Conservation (phyloP, 345 rosid genomes). For the Eutrema japonicum region DNA sequence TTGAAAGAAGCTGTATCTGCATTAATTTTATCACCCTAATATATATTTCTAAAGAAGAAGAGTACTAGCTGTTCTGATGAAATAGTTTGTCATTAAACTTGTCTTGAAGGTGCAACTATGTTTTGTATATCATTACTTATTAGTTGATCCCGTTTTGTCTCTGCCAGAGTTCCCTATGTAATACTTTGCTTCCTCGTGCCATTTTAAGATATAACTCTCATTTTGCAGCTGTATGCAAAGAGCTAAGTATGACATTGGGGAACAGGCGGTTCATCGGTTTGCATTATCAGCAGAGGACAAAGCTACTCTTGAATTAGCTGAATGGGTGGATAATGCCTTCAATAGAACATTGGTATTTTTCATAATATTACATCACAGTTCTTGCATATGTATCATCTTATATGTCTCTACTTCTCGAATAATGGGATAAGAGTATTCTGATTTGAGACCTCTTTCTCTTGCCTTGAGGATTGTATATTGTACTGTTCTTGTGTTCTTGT, state of each 20-base stretch:
- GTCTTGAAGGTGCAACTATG: constrained; percentile 8
- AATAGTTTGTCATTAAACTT: constrained; percentile 11
- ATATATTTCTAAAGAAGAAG: constrained; percentile 6
- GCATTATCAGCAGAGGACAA: constrained; percentile 94
- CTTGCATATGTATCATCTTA: constrained; percentile 26
- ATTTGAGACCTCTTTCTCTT: constrained; percentile 13
- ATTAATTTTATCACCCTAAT: not conserved
- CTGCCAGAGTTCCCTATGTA: constrained; percentile 15
- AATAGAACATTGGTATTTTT: constrained; percentile 67
- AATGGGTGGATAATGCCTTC: constrained; percentile 90
- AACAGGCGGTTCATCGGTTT: constrained; percentile 90
- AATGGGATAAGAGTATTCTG: constrained; percentile 15
- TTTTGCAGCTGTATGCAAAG: constrained; percentile 91
- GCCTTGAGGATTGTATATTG: constrained; percentile 24
- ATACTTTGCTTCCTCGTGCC: constrained; percentile 15
- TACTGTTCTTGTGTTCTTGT: constrained; percentile 5
- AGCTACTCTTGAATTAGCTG: constrained; percentile 95
- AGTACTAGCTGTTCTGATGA: constrained; percentile 16
- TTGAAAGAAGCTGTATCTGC: constrained; percentile 14
- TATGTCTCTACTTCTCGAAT: constrained; percentile 7
- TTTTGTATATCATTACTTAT: constrained; percentile 22
- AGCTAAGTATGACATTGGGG: constrained; percentile 93
- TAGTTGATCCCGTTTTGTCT: constrained; percentile 12
- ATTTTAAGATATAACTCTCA: constrained; percentile 26
- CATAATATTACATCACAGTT: constrained; percentile 34